phyloP scores from a whole-genome alignment of 768 basidiomycete species.

The Amanita polypyramis region DNA sequence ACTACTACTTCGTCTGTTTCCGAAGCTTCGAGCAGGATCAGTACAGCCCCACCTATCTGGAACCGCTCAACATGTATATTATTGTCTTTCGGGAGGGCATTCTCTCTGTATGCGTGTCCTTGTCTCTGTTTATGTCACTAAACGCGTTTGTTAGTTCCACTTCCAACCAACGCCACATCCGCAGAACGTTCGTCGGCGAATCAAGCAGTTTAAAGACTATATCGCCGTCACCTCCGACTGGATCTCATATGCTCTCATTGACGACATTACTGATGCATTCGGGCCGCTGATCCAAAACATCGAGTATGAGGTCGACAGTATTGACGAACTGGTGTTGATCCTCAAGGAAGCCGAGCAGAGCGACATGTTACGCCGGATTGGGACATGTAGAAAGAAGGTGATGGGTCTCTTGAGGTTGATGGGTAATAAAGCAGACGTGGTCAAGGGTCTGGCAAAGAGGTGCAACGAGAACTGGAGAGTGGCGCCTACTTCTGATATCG shows the following conservation, averaged over 20 bases:
- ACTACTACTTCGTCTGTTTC: constrained; percentile 99
- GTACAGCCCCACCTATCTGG: constrained; percentile 93
- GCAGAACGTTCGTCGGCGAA: constrained; percentile 93
- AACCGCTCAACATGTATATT: constrained; percentile 99
- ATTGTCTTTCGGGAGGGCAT: constrained; percentile 97
- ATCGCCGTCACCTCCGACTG: constrained; percentile 98
- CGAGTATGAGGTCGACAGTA: constrained; percentile 98
- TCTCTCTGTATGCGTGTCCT: constrained; percentile 54
- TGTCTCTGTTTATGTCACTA: constrained; percentile 2
- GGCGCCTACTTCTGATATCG: constrained; percentile 95
- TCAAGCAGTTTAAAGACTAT: constrained; percentile 98
- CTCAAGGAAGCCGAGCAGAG: constrained; percentile 93
- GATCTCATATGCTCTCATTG: constrained; percentile 99
- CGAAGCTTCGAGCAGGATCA: constrained; percentile 98
- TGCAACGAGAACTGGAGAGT: constrained; percentile 99
- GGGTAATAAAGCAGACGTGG: constrained; percentile 99
- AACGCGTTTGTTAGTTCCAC: constrained; percentile 60
- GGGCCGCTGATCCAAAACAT: constrained; percentile 97
- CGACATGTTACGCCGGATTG: constrained; percentile 96
- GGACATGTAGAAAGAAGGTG: constrained; percentile 97
- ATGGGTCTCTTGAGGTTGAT: constrained; percentile 95
- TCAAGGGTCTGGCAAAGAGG: constrained; percentile 95
- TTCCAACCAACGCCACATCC: constrained; percentile 97
- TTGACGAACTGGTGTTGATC: constrained; percentile 96
- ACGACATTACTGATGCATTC: constrained; percentile 99